phyloP scores from a whole-genome alignment of 148 eudicot genomes.

The Spergularia marina region DNA sequence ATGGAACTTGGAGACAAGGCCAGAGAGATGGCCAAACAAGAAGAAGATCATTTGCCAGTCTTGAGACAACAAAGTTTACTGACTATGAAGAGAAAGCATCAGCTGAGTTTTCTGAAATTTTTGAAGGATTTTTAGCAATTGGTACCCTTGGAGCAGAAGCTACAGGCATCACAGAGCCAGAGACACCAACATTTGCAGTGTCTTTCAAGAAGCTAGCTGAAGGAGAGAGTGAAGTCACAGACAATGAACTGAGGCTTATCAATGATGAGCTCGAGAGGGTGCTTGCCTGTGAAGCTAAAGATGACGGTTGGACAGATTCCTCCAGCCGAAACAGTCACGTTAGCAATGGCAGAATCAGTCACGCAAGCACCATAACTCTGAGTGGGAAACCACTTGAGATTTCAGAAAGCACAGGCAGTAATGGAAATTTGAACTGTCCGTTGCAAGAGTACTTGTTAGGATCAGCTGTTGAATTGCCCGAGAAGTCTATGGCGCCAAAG shows the following conservation, averaged over 20 bases:
- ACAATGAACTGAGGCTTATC: conserved; percentile 66
- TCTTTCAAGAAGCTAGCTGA: conserved; percentile 63
- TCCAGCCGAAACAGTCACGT: conserved; percentile 76
- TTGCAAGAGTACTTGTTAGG: conserved; percentile 75
- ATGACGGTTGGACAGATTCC: conserved; percentile 53
- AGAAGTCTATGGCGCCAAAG: conserved; percentile 38
- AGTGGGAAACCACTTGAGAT: conserved; percentile 57
- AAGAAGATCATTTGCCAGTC: conserved; percentile 54
- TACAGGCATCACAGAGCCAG: conserved; percentile 40
- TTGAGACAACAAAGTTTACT: conserved; percentile 40
- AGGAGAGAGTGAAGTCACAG: conserved; percentile 60
- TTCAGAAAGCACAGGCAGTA: conserved; percentile 40
- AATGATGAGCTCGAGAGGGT: conserved; percentile 80
- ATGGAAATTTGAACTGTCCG: conserved; percentile 50
- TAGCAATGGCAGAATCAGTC: conserved; percentile 67
- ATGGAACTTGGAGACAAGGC: conserved; percentile 41
- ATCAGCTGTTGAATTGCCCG: conserved; percentile 61
- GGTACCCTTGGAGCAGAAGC: conserved; percentile 84
- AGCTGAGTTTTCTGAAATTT: conserved; percentile 50
- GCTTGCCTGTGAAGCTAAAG: conserved; percentile 57
- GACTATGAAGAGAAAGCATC: conserved; percentile 51
- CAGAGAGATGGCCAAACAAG: conserved; percentile 46
- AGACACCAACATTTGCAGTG: conserved; percentile 73
- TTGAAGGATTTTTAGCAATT: conserved; percentile 86
- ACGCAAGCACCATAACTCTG: conserved; percentile 66